Conservation (phyloP, 2,329 filamentous ascomycete genomes). For the Lachnellula arida region DNA sequence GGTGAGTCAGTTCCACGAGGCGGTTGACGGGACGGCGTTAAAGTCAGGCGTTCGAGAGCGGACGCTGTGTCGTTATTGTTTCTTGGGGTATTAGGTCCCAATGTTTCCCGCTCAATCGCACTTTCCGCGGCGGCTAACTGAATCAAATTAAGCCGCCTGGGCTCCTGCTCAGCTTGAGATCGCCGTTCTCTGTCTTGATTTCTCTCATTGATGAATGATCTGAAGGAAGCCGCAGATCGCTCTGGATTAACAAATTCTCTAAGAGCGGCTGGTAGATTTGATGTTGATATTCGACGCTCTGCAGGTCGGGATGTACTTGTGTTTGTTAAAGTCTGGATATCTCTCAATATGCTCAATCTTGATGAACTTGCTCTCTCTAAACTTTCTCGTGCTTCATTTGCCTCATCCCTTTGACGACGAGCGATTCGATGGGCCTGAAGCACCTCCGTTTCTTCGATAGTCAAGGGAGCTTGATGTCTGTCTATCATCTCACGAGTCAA, state of each 20-base stretch:
- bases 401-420: conserved; percentile 39
- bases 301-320: conserved; percentile 7
- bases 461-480: conserved; percentile 47
- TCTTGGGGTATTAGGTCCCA: conserved; percentile 6
- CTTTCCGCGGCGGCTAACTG: conserved; percentile 25
- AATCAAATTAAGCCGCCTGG: conserved; percentile 24
- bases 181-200: conserved; percentile 31
- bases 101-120: conserved; percentile 15
- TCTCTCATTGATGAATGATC: conserved; percentile 32
- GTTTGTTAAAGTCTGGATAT: conserved; percentile 11
- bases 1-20: conserved; percentile 25
- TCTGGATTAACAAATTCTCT: conserved; percentile 30
- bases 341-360: conserved; percentile 13
- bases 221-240: conserved; percentile 27
- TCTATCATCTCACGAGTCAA: conserved; percentile 33
- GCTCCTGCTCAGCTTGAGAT: conserved; percentile 18
- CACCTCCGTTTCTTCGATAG: conserved; percentile 50
- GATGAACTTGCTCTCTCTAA: conserved; percentile 15
- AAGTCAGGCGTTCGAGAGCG: conserved; percentile 21
- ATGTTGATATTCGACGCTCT: conserved; percentile 21
- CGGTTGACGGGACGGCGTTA: conserved; percentile 23
- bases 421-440: conserved; percentile 52
- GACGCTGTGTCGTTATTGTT: conserved; percentile 24
- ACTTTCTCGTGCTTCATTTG: conserved; percentile 21
- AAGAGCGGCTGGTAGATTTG: conserved; percentile 24